Evolutionary conservation across 1,139 yeast species (phyloP), one percentile per base, ranked within the genome.

Genomic region (Hemisphaericaspora subhashii): DNA sequence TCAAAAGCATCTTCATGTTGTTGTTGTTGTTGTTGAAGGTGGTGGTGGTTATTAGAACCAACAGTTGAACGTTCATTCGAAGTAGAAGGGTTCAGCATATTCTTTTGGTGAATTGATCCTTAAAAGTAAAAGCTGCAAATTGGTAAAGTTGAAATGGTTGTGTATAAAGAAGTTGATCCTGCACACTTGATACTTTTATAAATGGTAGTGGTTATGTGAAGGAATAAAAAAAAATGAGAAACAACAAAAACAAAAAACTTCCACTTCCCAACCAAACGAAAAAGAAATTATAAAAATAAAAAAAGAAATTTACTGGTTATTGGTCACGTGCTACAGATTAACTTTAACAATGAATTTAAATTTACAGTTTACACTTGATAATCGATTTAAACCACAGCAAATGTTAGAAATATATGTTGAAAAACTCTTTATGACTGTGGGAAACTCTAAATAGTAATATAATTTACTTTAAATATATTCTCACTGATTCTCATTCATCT

Each of bases 41-140:
- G 29, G 11, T 15, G 25, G 6, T 14, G 20, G 12, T 27, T 22
- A 24, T 33, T 33, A n/a, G 37, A n/a, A 11, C 28, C 21, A 8
- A 12, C 34, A 10, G 42, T 38, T 6, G 44, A 33, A 12, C 42
- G 35, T 34, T 39, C 44, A 31, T 33, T 41, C 9, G 42, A 38
- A 13, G 44, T 39, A 10, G 41, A 37, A 5, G 38, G 36, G 5
- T 14, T 14, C 22, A 35, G 33, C 37, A 35, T 35, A 27, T 6
- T 21, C 12, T 24, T 20, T 6, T 20, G 22, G 22, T 6, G 22
- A 20, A 20, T 20, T 20, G 8, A 5, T 20, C 22, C n/a, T n/a
- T n/a, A n/a, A n/a, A n/a, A n/a, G n/a, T n/a, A n/a, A n/a, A n/a
- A 20, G 22, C 22, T 20, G 22, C 22, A 20, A 20, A 20, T 6